Evolutionary conservation across 495 filamentous ascomycete species (phyloP), one percentile per base, ranked within the genome.

Genomic region (Aspergillus nanangensis): DNA sequence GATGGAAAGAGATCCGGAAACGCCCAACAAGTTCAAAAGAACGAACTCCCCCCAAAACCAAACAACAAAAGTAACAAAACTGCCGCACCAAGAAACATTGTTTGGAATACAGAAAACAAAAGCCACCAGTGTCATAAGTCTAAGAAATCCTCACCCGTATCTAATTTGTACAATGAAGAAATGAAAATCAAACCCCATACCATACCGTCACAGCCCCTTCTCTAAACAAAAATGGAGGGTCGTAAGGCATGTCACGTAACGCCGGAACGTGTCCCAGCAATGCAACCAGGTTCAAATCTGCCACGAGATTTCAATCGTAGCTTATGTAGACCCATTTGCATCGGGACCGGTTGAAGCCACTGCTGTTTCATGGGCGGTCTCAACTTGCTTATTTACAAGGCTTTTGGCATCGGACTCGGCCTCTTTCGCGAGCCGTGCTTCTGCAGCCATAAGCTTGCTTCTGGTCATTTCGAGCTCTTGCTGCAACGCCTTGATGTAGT

Each of bases 401-500:
- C 33, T n/a, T n/a, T n/a, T n/a, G n/a, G n/a, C n/a, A n/a, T n/a
- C n/a, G n/a, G n/a, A n/a, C n/a, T n/a, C n/a, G n/a, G n/a, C n/a
- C n/a, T 38, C 21, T 1, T 34, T 36, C 9, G 38, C 38, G 10
- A 87, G 63, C 55, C 77, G 74, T 45, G 71, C 71, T 56, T 90
- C 86, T 4, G 83, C 82, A 24, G 75, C 74, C 14, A 80, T 78
- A 3, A 90, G 71, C 56, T 81, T 72, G 41, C 66, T 71, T 43
- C 84, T 82, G 13, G 85, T 82, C 21, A 83, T 82, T 8, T 71
- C 77, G 25, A 92, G 62, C 57, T 90, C 85, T 61, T 77, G 72
- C 66, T 95, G 80, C 49, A 98, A 68, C 45, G 82, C 74, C 59
- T 86, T 89, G 69, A 98, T 97, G 57, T 96, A 97, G 51, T 92